A percentile compares a stretch with the other conserved stretches of the same genome.
phyloP scores from a whole-genome alignment of 768 basidiomycete species.

The Pleurotus salmoneostramineus region DNA sequence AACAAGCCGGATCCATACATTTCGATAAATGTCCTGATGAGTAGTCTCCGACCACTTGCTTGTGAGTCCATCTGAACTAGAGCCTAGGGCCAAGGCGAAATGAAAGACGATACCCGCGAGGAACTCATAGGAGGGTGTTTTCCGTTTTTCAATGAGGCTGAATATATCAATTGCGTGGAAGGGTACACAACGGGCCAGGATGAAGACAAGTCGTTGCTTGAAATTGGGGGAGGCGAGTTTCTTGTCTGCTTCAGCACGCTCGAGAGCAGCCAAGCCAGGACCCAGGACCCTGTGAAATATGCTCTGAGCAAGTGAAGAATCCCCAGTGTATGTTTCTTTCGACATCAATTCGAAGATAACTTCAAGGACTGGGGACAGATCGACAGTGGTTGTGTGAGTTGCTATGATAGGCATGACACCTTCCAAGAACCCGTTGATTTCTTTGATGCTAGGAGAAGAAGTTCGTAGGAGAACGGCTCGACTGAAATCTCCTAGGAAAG shows the following conservation, averaged over 20 bases:
- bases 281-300: slow-evolving; percentile 42
- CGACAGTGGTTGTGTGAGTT: slow-evolving; percentile 40
- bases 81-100: slow-evolving; percentile 50
- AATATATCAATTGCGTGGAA: slow-evolving; percentile 51
- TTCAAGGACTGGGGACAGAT: slow-evolving; percentile 58
- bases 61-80: slow-evolving; percentile 36
- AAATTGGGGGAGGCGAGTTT: slow-evolving; percentile 35
- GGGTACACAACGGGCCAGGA: slow-evolving; percentile 41
- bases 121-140: slow-evolving; percentile 50
- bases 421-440: slow-evolving; percentile 46
- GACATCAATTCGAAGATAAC: slow-evolving; percentile 40
- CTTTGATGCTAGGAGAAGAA: slow-evolving; percentile 39
- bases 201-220: slow-evolving; percentile 32
- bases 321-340: slow-evolving; percentile 45
- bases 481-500: slow-evolving; percentile 52
- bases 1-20: slow-evolving; percentile 61
- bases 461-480: slow-evolving; percentile 45
- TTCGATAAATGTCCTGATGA: slow-evolving; percentile 40
- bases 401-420: slow-evolving; percentile 55
- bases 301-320: slow-evolving; percentile 44
- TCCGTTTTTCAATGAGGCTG: slow-evolving; percentile 49
- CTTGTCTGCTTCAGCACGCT: slow-evolving; percentile 38
- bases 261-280: slow-evolving; percentile 44
- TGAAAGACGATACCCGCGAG: slow-evolving; percentile 65
- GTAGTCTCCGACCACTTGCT: slow-evolving; percentile 38